Percentiles rank a stretch among this genome's conserved stretches.
Conservation (phyloP, 352 stramenopile genomes). For the Peronospora destructor region DNA sequence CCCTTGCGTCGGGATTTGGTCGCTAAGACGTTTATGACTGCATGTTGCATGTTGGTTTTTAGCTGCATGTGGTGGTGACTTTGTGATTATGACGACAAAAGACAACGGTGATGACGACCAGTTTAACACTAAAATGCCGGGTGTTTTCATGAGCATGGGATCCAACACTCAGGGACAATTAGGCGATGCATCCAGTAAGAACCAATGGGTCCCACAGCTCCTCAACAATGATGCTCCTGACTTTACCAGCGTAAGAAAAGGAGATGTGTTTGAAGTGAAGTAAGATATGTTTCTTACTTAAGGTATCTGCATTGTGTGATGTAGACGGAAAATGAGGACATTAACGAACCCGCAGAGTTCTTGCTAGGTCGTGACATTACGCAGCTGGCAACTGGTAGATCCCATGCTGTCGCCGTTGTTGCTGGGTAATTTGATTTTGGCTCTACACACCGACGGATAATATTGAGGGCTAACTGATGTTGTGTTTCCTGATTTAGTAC, state of each 20-base stretch:
- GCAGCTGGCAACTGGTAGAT: conserved; percentile 47
- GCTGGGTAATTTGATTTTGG: conserved; percentile 31
- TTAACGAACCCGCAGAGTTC: conserved; percentile 63
- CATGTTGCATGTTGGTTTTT: conserved; percentile 7
- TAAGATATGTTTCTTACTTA: conserved; percentile 2
- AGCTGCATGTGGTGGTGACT: conserved; percentile 59
- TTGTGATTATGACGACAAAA: conserved; percentile 64
- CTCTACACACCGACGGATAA: neutral
- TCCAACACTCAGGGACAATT: conserved; percentile 66
- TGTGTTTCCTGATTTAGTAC: conserved; percentile 30
- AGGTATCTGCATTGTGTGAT: no score
- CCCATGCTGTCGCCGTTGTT: conserved; percentile 48
- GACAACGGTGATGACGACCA: conserved; percentile 60
- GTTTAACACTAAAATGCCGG: conserved; percentile 69
- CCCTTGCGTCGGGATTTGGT: neutral
- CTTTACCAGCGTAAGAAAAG: conserved; percentile 43
- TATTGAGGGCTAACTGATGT: neutral
- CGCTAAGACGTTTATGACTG: conserved; percentile 6
- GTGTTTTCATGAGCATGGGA: conserved; percentile 78
- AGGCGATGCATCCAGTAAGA: conserved; percentile 58
- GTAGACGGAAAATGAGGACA: conserved; percentile 42
- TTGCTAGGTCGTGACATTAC: conserved; percentile 66
- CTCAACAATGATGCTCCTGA: conserved; percentile 63
- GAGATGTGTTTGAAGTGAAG: conserved; percentile 1
- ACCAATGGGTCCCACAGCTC: conserved; percentile 76